A percentile compares a stretch with the other conserved stretches of the same genome.
These are phyloP conservation scores for Flaveria sonorensis DNA, from an alignment of 129 eudicot species.

Conservation along the genomic window DNA sequence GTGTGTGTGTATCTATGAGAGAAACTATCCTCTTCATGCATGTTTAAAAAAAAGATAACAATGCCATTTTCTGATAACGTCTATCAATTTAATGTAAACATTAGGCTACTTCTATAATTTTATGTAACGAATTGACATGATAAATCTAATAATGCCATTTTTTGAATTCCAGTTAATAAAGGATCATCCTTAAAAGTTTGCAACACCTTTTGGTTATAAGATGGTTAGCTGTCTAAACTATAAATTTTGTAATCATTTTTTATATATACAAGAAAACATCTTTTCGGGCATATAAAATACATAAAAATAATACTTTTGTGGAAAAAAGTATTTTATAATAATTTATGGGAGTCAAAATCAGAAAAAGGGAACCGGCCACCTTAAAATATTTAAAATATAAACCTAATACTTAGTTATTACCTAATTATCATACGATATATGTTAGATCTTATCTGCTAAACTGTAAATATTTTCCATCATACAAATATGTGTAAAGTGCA, in stretches of 20 bases:
- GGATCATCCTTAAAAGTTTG: background rate
- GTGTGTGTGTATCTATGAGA: too few species aligned
- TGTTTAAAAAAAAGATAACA: too few species aligned
- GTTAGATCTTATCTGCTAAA: background rate
- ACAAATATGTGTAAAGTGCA: background rate
- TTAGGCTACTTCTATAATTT: too few species aligned
- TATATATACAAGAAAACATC: background rate
- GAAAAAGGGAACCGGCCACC: background rate
- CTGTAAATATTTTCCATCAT: background rate
- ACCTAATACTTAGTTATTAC: background rate
- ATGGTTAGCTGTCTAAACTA: constrained; percentile 4
- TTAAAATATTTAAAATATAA: background rate
- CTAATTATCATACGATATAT: background rate
- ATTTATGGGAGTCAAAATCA: background rate
- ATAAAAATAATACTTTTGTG: too few species aligned
- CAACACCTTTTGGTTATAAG: background rate
- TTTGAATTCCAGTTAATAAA: background rate
- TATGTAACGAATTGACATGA: too few species aligned
- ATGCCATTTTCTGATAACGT: too few species aligned
- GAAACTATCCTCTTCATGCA: too few species aligned
- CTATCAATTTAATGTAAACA: too few species aligned
- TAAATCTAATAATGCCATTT: background rate
- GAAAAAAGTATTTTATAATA: too few species aligned
- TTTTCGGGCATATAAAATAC: too few species aligned
- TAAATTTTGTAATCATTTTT: background rate